Evolutionary conservation across 257 asterid species (phyloP).

Genomic region (Leonotis leonurus): DNA sequence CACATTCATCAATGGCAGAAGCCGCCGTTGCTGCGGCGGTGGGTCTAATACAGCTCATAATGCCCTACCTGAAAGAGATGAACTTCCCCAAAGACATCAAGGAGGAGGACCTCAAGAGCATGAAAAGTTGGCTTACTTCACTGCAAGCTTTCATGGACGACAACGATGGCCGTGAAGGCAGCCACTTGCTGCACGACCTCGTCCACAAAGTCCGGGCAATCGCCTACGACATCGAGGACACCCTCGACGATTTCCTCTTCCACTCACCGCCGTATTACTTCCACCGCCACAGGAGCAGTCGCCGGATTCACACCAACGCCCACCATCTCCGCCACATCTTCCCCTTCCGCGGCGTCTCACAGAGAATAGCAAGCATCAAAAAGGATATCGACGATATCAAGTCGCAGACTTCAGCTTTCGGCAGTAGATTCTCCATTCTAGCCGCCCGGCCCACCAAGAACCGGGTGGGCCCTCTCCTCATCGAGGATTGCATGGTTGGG

Average conservation of each 20-base stretch:
- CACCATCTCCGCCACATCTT: constrained; percentile 10
- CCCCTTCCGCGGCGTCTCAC: constrained; percentile 4
- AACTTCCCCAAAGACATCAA: neutral
- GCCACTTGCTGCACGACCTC: neutral
- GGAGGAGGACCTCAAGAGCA: neutral
- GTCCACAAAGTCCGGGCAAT: neutral
- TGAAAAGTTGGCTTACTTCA: constrained; percentile 7
- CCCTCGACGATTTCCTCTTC: constrained; percentile 19
- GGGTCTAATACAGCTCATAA: neutral
- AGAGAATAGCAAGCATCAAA: constrained; percentile 1
- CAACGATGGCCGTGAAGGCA: too few relatives aligned
- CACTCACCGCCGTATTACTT: constrained; percentile 17
- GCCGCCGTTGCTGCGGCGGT: constrained; percentile 18
- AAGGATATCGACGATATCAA: neutral
- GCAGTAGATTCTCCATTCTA: too few relatives aligned
- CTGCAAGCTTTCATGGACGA: constrained; percentile 15
- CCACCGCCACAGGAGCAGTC: neutral
- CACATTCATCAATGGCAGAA: constrained; percentile 32
- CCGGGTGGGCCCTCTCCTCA: constrained; percentile 16
- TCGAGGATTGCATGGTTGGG: constrained; percentile 26
- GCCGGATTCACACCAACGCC: neutral
- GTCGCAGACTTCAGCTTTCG: neutral
- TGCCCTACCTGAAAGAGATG: neutral
- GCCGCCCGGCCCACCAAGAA: too few relatives aligned
- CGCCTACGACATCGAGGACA: constrained; percentile 25